Conservation (phyloP, 805 yeast genomes). For the Candida sithepensis region DNA sequence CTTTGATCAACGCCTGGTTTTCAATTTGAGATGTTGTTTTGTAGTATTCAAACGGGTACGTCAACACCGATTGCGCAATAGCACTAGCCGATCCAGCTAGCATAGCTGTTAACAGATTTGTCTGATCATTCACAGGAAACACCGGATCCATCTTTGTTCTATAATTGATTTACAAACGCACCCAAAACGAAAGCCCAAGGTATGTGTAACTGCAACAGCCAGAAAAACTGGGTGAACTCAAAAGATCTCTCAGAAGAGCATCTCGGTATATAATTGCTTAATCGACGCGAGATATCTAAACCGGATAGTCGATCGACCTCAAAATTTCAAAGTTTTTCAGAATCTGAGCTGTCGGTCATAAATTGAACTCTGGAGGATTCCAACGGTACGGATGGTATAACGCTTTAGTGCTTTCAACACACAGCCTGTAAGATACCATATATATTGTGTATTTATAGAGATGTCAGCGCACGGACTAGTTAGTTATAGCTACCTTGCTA, state of each 20-base stretch:
- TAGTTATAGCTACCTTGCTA: constrained; percentile 23
- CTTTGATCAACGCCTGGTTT: constrained; percentile 32
- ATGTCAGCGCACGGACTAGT: not conserved
- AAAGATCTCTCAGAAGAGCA: too few relatives aligned
- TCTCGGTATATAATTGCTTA: not conserved
- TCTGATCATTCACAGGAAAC: constrained; percentile 23
- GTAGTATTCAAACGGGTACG: constrained; percentile 70
- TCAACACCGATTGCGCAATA: constrained; percentile 54
- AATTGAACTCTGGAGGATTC: not conserved
- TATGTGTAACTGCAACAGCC: too few relatives aligned
- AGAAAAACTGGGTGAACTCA: too few relatives aligned
- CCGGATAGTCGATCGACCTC: not conserved
- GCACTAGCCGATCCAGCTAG: constrained; percentile 63
- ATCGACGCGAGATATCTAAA: not conserved
- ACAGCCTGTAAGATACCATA: too few relatives aligned
- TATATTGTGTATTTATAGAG: not conserved
- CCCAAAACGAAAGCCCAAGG: too few relatives aligned
- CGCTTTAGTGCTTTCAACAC: too few relatives aligned
- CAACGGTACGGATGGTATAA: too few relatives aligned
- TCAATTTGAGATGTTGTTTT: constrained; percentile 64
- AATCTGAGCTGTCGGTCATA: too few relatives aligned
- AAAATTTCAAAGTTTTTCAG: too few relatives aligned
- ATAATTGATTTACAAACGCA: too few relatives aligned
- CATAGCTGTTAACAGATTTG: constrained; percentile 53
- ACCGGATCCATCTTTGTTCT: constrained; percentile 22